Percentiles rank a stretch among this genome's conserved stretches.
These are phyloP conservation scores for Ophiostoma angusticollis DNA, from an alignment of 2,329 filamentous ascomycete species.

Conservation along the genomic window DNA sequence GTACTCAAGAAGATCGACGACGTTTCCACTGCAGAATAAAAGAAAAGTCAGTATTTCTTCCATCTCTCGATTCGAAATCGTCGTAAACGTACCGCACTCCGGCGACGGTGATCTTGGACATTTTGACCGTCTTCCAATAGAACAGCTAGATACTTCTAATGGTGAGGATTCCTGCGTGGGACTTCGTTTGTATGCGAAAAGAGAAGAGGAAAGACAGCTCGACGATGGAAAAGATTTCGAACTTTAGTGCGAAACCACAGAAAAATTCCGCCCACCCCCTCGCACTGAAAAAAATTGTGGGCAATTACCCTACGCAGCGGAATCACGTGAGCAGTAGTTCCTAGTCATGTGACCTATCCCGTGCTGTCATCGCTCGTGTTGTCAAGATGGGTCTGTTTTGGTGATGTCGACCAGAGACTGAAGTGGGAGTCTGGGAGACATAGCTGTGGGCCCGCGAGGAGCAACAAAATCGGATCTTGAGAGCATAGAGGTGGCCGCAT, in stretches of 20 bases:
- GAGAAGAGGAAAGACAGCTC: background rate
- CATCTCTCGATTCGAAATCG: slow-evolving; percentile 10
- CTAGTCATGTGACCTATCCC: no score
- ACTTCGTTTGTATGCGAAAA: background rate
- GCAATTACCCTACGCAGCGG: no score
- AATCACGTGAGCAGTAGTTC: no score
- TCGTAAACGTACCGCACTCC: slow-evolving; percentile 21
- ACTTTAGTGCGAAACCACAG: background rate
- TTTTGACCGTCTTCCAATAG: slow-evolving; percentile 59
- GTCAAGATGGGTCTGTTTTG: no score
- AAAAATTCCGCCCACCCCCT: no score
- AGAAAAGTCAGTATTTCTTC: slow-evolving; percentile 6
- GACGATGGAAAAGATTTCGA: background rate
- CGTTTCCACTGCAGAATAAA: slow-evolving; percentile 51
- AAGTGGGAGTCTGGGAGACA: no score
- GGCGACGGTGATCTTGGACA: slow-evolving; percentile 49
- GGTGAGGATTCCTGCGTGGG: slow-evolving; percentile 18
- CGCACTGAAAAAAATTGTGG: no score
- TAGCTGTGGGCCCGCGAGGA: no score
- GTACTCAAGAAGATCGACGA: slow-evolving; percentile 90
- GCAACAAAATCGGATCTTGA: no score
- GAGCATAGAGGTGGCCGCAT: no score
- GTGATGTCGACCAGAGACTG: no score
- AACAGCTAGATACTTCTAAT: slow-evolving; percentile 15
- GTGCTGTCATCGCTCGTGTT: no score